A percentile compares a stretch with the other conserved stretches of the same genome.
phyloP scores from a whole-genome alignment of 2,329 filamentous ascomycete species.

The Raffaelea deltoideospora region DNA sequence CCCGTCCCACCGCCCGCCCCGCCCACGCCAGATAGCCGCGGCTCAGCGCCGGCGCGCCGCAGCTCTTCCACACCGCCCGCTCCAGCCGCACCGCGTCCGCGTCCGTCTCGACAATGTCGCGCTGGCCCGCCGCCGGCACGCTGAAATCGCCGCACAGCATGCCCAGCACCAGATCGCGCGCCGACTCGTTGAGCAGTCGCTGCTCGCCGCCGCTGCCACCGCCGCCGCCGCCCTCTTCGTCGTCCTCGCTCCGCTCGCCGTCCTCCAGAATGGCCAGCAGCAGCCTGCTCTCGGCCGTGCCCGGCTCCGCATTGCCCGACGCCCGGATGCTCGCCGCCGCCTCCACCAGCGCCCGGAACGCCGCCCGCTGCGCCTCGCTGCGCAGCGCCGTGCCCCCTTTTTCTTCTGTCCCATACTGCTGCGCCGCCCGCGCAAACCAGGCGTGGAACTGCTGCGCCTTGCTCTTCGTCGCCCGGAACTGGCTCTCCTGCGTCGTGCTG shows the following conservation, averaged over 20 bases:
- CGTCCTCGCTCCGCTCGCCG: slow-evolving; percentile 31
- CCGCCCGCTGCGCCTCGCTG: slow-evolving; percentile 30
- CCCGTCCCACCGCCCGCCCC: slow-evolving; percentile 66
- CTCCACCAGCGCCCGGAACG: slow-evolving; percentile 52
- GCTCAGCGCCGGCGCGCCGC: slow-evolving; percentile 46
- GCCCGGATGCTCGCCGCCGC: slow-evolving; percentile 53
- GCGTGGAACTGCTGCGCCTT: slow-evolving; percentile 61
- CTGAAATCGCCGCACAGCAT: slow-evolving; percentile 65
- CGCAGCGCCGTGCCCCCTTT: slow-evolving; percentile 33
- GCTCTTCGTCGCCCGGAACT: slow-evolving; percentile 61
- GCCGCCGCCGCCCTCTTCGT: no score
- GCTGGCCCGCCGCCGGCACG: slow-evolving; percentile 36
- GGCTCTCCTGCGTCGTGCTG: slow-evolving; percentile 71
- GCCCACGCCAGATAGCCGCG: slow-evolving; percentile 70
- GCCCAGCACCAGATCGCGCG: slow-evolving; percentile 53
- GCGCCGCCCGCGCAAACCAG: slow-evolving; percentile 63
- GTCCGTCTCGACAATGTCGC: slow-evolving; percentile 58
- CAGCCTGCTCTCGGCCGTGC: slow-evolving; percentile 63
- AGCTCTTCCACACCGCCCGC: slow-evolving; percentile 61
- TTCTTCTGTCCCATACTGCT: slow-evolving; percentile 45
- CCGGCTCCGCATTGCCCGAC: slow-evolving; percentile 53
- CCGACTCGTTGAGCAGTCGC: slow-evolving; percentile 54
- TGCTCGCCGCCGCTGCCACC: no score
- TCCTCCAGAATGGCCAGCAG: slow-evolving; percentile 70
- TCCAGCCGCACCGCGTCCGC: slow-evolving; percentile 45